Percentiles rank a stretch among this genome's conserved stretches.
Conservation (phyloP, 305 asterid genomes). For the Fraxinus nigra region DNA sequence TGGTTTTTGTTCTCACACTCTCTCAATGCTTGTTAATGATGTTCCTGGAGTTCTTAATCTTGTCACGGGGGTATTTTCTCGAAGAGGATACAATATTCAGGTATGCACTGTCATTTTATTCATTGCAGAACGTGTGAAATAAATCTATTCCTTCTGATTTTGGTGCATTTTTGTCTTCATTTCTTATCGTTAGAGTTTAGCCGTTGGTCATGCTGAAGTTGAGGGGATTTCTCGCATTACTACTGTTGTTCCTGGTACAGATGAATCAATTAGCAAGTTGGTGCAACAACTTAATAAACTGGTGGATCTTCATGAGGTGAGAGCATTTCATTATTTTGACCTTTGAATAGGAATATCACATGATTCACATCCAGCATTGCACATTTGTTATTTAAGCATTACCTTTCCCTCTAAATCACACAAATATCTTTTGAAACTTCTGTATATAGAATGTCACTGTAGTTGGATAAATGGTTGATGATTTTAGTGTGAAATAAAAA, state of each 20-base stretch:
- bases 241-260: conserved; percentile 94
- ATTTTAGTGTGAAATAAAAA: conserved; percentile 5
- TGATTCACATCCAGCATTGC: neutral
- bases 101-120: conserved; percentile 33
- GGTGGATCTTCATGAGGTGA: conserved; percentile 89
- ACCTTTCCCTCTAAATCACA: neutral
- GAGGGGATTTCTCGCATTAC: conserved; percentile 94
- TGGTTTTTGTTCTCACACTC: conserved; percentile 93
- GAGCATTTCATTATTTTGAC: conserved; percentile 28
- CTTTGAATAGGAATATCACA: neutral
- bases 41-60: conserved; percentile 95
- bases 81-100: conserved; percentile 96
- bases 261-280: conserved; percentile 79
- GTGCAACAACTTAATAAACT: conserved; percentile 80
- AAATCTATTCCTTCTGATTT: conserved; percentile 7
- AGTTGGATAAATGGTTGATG: conserved; percentile 7
- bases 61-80: conserved; percentile 88
- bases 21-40: conserved; percentile 91
- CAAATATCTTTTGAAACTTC: neutral
- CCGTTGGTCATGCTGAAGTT: conserved; percentile 94
- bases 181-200: conserved; percentile 71
- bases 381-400: neutral
- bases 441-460: neutral
- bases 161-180: conserved; percentile 16
- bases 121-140: conserved; percentile 15